A percentile compares a stretch with the other conserved stretches of the same genome.
These are phyloP conservation scores for Cutaneotrichosporon cavernicola DNA, from an alignment of 1,284 basidiomycete species.

Conservation along the genomic window DNA sequence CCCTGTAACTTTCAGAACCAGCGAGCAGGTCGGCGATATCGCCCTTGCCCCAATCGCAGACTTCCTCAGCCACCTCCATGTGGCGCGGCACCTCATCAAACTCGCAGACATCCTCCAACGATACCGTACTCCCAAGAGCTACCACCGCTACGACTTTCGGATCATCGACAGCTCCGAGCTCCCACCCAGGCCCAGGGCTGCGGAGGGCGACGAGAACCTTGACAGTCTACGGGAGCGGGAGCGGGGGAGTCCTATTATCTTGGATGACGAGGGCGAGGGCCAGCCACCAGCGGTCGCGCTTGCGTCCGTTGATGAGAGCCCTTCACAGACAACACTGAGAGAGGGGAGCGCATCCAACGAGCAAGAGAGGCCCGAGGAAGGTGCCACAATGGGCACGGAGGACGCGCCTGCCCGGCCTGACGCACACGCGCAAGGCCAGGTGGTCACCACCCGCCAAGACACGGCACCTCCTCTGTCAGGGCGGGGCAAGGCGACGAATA, in stretches of 20 bases:
- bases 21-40: constrained; percentile 38
- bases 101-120: constrained; percentile 40
- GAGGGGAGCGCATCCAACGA: too few relatives aligned
- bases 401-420: not conserved
- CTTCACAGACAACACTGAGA: too few relatives aligned
- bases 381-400: too few relatives aligned
- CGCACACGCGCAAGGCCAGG: not conserved
- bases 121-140: constrained; percentile 39
- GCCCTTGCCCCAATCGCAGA: constrained; percentile 37
- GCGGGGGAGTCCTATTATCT: constrained; percentile 15
- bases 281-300: too few relatives aligned
- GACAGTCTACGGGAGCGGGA: constrained; percentile 12
- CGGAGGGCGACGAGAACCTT: constrained; percentile 3
- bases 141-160: constrained; percentile 41
- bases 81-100: constrained; percentile 34
- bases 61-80: constrained; percentile 31
- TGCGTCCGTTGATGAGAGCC: too few relatives aligned
- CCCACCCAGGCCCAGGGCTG: constrained; percentile 20
- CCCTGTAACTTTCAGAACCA: constrained; percentile 1
- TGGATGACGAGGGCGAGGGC: constrained; percentile 9
- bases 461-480: not conserved
- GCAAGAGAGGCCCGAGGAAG: too few relatives aligned
- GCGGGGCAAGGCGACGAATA: not conserved
- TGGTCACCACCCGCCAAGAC: not conserved
- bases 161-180: constrained; percentile 37